Conservation (phyloP, 2,329 filamentous ascomycete genomes). For the Penicillium janthinellum region DNA sequence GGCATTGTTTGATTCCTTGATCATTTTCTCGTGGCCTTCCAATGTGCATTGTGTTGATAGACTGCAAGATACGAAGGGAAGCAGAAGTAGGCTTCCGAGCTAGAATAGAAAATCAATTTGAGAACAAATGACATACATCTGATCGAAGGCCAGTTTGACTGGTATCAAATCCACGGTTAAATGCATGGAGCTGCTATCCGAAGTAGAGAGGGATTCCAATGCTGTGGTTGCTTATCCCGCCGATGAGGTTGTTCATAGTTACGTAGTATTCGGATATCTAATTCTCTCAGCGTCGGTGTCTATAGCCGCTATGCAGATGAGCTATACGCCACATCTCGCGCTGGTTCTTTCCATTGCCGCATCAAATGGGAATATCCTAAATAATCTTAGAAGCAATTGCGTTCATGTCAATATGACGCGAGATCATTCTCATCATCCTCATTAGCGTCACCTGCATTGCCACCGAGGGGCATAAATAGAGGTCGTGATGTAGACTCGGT, state of each 20-base stretch:
- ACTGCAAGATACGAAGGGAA: slow-evolving; percentile 11
- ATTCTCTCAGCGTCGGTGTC: neutral
- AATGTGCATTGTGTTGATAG: slow-evolving; percentile 22
- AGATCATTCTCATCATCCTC: neutral
- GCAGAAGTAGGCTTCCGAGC: slow-evolving; percentile 4
- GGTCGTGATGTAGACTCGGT: neutral
- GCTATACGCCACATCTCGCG: neutral
- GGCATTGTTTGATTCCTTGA: slow-evolving; percentile 21
- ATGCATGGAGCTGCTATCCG: slow-evolving; percentile 20
- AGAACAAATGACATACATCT: slow-evolving; percentile 20
- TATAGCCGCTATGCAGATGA: neutral
- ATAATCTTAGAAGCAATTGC: neutral
- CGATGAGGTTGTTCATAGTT: too few species aligned
- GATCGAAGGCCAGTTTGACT: too few species aligned
- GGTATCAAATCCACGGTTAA: neutral
- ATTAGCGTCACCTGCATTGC: neutral
- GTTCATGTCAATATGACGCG: slow-evolving; percentile 1
- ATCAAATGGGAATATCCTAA: neutral
- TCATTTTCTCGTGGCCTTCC: slow-evolving; percentile 17
- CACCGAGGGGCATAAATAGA: neutral
- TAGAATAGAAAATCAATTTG: slow-evolving; percentile 10
- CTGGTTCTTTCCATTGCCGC: neutral
- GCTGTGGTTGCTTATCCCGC: too few species aligned
- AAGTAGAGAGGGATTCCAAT: neutral
- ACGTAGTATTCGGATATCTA: neutral